These are phyloP conservation scores for Diplodia intermedia DNA, from an alignment of 2,329 filamentous ascomycete species.

Conservation along the genomic window DNA sequence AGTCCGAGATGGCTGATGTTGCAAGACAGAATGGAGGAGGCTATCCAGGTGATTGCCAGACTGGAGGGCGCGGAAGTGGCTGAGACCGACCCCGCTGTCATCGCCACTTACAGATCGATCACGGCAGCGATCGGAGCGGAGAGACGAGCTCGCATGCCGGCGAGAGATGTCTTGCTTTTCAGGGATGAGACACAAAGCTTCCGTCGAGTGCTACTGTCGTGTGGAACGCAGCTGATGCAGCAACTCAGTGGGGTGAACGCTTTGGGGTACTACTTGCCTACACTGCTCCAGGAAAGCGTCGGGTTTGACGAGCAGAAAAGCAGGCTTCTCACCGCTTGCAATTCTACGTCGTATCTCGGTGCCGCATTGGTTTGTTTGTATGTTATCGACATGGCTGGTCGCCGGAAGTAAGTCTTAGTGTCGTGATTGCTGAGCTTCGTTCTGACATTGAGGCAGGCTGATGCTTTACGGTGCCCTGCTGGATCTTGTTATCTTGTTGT, in stretches of 20 bases:
- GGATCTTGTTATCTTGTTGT: slow-evolving; percentile 4
- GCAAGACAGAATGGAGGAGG: slow-evolving; percentile 57
- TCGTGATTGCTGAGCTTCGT: no score
- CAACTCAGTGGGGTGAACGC: slow-evolving; percentile 35
- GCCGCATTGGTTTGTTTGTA: slow-evolving; percentile 37
- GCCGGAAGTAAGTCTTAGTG: background rate
- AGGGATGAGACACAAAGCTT: slow-evolving; percentile 33
- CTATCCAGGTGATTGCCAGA: slow-evolving; percentile 52
- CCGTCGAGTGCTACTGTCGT: slow-evolving; percentile 34
- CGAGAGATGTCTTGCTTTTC: slow-evolving; percentile 34
- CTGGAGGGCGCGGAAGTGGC: slow-evolving; percentile 33
- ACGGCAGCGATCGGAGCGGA: slow-evolving; percentile 35
- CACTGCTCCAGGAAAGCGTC: slow-evolving; percentile 34
- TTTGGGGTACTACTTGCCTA: slow-evolving; percentile 35
- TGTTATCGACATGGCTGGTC: slow-evolving; percentile 37
- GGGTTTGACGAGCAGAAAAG: slow-evolving; percentile 35
- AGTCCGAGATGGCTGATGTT: slow-evolving; percentile 63
- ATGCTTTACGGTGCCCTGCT: slow-evolving; percentile 13
- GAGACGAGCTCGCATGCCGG: slow-evolving; percentile 31
- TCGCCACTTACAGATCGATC: slow-evolving; percentile 34
- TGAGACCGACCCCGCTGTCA: slow-evolving; percentile 28
- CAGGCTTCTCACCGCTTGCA: slow-evolving; percentile 36
- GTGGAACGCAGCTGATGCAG: slow-evolving; percentile 36
- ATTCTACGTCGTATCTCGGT: slow-evolving; percentile 38
- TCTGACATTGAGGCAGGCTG: background rate